Evolutionary conservation across 2,329 filamentous ascomycete genomes (phyloP).

Genomic region (Keithomyces neogunnii): DNA sequence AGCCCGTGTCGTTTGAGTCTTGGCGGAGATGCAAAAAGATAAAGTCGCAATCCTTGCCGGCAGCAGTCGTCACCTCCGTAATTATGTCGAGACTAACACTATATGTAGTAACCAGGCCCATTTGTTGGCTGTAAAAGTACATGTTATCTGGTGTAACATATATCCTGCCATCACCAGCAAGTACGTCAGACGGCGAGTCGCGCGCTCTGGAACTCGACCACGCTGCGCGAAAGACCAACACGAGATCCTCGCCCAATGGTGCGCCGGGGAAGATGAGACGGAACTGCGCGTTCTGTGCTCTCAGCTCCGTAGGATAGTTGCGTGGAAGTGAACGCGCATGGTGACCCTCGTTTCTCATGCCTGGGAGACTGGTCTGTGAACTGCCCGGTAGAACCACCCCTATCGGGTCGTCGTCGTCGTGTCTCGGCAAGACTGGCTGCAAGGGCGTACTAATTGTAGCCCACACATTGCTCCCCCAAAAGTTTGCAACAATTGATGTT

Average conservation of each 20-base stretch:
- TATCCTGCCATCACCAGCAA: conserved; percentile 63
- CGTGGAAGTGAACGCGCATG: conserved; percentile 52
- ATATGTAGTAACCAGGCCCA: conserved; percentile 82
- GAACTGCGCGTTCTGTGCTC: conserved; percentile 87
- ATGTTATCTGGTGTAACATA: conserved; percentile 83
- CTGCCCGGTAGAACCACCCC: conserved; percentile 29
- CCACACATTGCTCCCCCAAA: conserved; percentile 89
- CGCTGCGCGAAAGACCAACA: conserved; percentile 86
- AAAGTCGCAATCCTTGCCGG: conserved; percentile 87
- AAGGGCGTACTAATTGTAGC: conserved; percentile 19
- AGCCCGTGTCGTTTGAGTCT: conserved; percentile 52
- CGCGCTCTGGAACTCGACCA: conserved; percentile 54
- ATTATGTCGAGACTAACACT: conserved; percentile 68
- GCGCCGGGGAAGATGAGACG: conserved; percentile 81
- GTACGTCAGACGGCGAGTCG: conserved; percentile 29
- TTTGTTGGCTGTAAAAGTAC: conserved; percentile 94
- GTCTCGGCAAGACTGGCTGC: conserved; percentile 22
- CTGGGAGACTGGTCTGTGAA: conserved; percentile 18
- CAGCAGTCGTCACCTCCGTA: conserved; percentile 79
- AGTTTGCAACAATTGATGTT: conserved; percentile 80
- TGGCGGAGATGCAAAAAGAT: conserved; percentile 72
- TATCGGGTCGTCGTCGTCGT: conserved; percentile 31
- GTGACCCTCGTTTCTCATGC: conserved; percentile 15
- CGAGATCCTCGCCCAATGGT: conserved; percentile 67
- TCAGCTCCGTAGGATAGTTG: conserved; percentile 74